Evolutionary conservation across 495 filamentous ascomycete species (phyloP), one percentile per base, ranked within the genome.

Genomic region (Aspergillus bertholletiae): DNA sequence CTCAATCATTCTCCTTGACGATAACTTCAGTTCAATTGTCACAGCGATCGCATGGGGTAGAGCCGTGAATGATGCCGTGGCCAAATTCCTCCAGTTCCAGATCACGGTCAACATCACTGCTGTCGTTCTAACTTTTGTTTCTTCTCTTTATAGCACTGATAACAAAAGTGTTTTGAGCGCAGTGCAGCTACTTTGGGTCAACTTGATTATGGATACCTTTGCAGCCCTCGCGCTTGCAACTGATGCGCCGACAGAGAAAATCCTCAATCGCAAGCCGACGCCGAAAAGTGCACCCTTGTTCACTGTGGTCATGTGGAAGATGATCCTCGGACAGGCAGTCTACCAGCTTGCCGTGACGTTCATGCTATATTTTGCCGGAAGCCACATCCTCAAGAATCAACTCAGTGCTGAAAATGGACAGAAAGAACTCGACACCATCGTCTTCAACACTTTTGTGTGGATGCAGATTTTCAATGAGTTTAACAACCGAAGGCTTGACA

Each of bases 391-490:
- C 22, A 64, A 60, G 20, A 76, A 78, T 40, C 56, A 65, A 22
- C 80, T 84, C 13, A 65, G 70, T 13, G 62, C 65, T 12, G 67
- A 74, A 15, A 57, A 72, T 30, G 63, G 64, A 0, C 44, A 75
- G 13, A 73, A 63, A 1, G 73, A 88, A 58, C 74, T 92, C 45
- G 70, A 80, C 40, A 90, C 88, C 1, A 76, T 95, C 41, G 87
- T 96, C 6, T 96, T 96, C 81, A 96, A 96, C 74, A 89, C 89
- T 4, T 96, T 96, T 49, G 90, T 96, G 17, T 96, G 90, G 90
- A 94, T 96, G 90, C 90, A 96, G 57, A 92, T 96, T 57, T 96
- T 95, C 76, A 96, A 96, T 69, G 87, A 93, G 66, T 93, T 90
- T 83, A 96, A 94, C 78, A 93, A 92, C 70, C 88, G 90, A 44